Evolutionary conservation across 1,139 yeast genomes (phyloP).

Genomic region (Ogataea hybrid): DNA sequence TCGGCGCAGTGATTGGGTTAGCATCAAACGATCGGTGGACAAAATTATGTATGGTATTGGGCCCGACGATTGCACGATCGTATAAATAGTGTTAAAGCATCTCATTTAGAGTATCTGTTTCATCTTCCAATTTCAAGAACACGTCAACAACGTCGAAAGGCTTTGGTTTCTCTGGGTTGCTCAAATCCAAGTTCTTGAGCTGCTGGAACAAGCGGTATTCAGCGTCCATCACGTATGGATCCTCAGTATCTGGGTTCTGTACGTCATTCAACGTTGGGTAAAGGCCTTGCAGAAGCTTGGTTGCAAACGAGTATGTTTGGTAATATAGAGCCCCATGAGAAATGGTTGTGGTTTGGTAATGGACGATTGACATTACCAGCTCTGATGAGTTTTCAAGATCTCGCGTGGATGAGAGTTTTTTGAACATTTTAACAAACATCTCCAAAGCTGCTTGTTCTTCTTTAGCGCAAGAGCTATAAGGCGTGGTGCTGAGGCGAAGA

Average conservation of each 20-base stretch:
- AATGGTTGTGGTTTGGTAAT: constrained; percentile 6
- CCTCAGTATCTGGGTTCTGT: not conserved
- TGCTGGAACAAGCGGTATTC: constrained; percentile 8
- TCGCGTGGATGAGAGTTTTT: constrained; percentile 4
- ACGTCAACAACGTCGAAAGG: constrained; percentile 21
- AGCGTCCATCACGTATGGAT: constrained; percentile 7
- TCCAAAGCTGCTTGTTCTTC: constrained; percentile 9
- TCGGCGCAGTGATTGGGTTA: constrained; percentile 81
- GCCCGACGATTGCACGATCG: constrained; percentile 56
- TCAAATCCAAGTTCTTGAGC: constrained; percentile 3
- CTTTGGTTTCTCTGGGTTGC: constrained; percentile 8
- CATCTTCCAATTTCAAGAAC: constrained; percentile 20
- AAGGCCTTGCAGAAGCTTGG: constrained; percentile 10
- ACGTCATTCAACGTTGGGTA: constrained; percentile 2
- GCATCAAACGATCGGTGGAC: constrained; percentile 77
- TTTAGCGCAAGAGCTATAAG: constrained; percentile 10
- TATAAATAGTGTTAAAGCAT: constrained; percentile 13
- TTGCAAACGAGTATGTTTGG: constrained; percentile 5
- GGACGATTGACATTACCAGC: constrained; percentile 7
- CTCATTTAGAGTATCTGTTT: constrained; percentile 10
- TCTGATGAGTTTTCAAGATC: constrained; percentile 5
- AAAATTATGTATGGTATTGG: constrained; percentile 94
- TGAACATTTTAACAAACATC: constrained; percentile 9
- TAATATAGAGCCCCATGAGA: constrained; percentile 8
- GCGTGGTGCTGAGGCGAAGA: constrained; percentile 22